Evolutionary conservation across 1,139 yeast genomes (phyloP), one percentile per base, ranked within the genome.

Genomic region (Saccharomyces pastorianus): DNA sequence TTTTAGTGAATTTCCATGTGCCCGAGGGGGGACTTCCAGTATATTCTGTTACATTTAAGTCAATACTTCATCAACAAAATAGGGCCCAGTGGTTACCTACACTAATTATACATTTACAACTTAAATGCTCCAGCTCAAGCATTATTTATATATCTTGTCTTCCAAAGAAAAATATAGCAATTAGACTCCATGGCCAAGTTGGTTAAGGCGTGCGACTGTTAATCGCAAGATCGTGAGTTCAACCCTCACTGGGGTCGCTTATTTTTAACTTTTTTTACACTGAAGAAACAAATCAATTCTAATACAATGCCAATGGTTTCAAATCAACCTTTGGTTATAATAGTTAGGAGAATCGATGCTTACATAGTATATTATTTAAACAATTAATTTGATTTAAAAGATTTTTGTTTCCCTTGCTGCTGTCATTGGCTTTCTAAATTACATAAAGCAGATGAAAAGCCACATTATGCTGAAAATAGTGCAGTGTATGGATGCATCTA

Each of bases 401-500:
- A 11, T 44, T 44, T 13, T 23, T 23, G 5, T 46, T 46, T 46
- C 25, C 23, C 28, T 13, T 46, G 5, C 28, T 11, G 44, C 11
- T 38, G 44, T 9, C 20, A 17, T 38, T 20, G 25, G 13, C 13
- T 13, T 13, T 17, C 14, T 38, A 20, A 9, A 7, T 9, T 20
- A 38, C 7, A 20, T 11, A 17, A 23, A 9, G 44, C n/a, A 9
- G 26, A 38, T 38, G 44, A 11, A 38, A 20, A 38, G 25, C 25
- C 44, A 25, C 20, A 38, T 26, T 17, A 34, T 23, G 23, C 11
- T 14, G 42, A 17, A 6, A 14, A 34, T 14, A 34, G 11, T 34
- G 25, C 9, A 9, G 11, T 20, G 23, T 38, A 11, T 38, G 44
- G 9, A 38, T 25, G 4, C n/a, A n/a, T n/a, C 73, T 73, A 89